Evolutionary conservation across 2,329 filamentous ascomycete genomes (phyloP).

Genomic region (Penicillium sp.): DNA sequence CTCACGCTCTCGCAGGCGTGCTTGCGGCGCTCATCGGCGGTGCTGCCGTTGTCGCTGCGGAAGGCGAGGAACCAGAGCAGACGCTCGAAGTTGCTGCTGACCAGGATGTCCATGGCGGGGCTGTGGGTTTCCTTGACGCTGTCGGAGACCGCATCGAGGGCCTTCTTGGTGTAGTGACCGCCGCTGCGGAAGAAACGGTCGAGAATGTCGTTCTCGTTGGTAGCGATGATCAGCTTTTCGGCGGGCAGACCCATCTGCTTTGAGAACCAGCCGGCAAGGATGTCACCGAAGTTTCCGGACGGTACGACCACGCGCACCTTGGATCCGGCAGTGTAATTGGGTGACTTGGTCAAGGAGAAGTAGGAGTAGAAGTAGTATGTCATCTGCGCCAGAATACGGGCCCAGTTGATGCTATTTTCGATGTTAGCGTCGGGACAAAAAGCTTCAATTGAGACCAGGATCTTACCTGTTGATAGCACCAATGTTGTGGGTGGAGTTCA

Average conservation of each 20-base stretch:
- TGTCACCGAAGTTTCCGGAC: slow-evolving; percentile 94
- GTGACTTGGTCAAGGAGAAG: slow-evolving; percentile 65
- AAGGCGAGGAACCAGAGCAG: slow-evolving; percentile 86
- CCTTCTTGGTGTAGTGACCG: slow-evolving; percentile 79
- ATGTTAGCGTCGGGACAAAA: background rate
- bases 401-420: slow-evolving; percentile 82
- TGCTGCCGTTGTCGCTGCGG: slow-evolving; percentile 52
- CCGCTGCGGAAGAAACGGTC: slow-evolving; percentile 87
- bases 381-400: slow-evolving; percentile 90
- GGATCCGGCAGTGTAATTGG: slow-evolving; percentile 54
- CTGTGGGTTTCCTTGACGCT: slow-evolving; percentile 87
- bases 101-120: slow-evolving; percentile 96
- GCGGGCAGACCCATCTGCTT: slow-evolving; percentile 81
- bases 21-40: slow-evolving; percentile 44
- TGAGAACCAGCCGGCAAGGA: slow-evolving; percentile 83
- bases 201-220: slow-evolving; percentile 92
- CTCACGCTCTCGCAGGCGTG: slow-evolving; percentile 67
- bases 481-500: slow-evolving; percentile 76
- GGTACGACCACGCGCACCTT: slow-evolving; percentile 78
- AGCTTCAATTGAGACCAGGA: background rate
- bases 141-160: slow-evolving; percentile 45
- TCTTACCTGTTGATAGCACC: slow-evolving; percentile 63
- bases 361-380: slow-evolving; percentile 97
- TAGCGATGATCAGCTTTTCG: slow-evolving; percentile 85
- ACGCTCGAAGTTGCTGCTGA: slow-evolving; percentile 94